Evolutionary conservation across 305 asterid genomes (phyloP), one percentile per base, ranked within the genome.

Genomic region (Fraxinus ornus): DNA sequence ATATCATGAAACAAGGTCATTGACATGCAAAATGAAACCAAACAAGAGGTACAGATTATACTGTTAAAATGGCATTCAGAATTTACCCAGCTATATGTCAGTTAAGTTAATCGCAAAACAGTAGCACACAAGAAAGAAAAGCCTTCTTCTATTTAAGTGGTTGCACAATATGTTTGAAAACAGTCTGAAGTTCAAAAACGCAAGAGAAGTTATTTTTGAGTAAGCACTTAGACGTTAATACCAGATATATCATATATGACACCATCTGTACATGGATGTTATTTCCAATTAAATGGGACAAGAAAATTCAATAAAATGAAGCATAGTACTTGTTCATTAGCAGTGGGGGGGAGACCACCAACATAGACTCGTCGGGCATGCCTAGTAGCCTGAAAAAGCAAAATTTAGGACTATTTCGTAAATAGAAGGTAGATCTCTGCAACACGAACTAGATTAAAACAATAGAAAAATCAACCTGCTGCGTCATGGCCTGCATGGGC

Each of bases 401-500:
- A 78, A 64, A 66, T 30, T 80, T 36, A 60, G 74, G 81, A 77
- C 47, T 49, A 35, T 70, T 78, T 44, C 64, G 28, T 66, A 22
- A 78, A 78, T 64, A 70, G 75, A 9, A 22, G 36, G 44, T 2
- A 71, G 32, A n/a, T 71, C 12, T 15, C 75, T 22, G 10, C 17
- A 72, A 49, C 64, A 76, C 72, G 30, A 57, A 82, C 41, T 8
- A 60, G 15, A 75, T 13, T 17, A 79, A 78, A 79, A 41, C 64
- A 79, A 77, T 22, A 64, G 13, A 79, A 62, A 83, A 76, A 26
- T 37, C 87, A 85, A 96, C 99, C 99, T 96, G 98, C 88, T 96
- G 99, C 57, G 99, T 96, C 99, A 96, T 96, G 57, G 98, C 98
- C 88, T 94, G 98, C 76, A 96, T 90, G 72, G 98, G 98, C 97